Evolutionary conservation across 148 eudicot genomes (phyloP).

Genomic region (Talinum fruticosum): DNA sequence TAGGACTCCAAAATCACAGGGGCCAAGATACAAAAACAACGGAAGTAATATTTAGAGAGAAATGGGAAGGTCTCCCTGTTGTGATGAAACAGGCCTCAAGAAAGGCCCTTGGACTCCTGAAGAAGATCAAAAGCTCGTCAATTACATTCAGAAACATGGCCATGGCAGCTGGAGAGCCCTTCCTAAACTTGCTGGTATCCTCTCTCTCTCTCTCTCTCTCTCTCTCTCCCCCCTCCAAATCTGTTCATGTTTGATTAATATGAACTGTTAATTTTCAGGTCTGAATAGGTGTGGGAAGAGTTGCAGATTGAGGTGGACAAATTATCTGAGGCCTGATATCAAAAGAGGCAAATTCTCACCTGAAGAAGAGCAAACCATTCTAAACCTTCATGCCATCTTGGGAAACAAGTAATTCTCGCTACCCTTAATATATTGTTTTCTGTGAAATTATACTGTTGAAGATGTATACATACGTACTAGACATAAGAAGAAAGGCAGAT

Average conservation of each 20-base stretch:
- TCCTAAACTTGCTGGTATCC: constrained; percentile 69
- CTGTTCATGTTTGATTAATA: not conserved
- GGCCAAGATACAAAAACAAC: constrained; percentile 11
- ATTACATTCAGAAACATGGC: constrained; percentile 66
- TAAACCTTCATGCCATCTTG: constrained; percentile 68
- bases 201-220: not conserved
- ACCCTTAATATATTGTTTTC: not conserved
- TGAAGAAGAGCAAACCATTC: constrained; percentile 78
- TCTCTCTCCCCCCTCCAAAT: not conserved
- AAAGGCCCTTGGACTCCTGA: constrained; percentile 99
- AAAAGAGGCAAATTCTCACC: constrained; percentile 79
- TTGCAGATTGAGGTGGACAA: constrained; percentile 83
- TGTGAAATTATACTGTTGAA: not conserved
- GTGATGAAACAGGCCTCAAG: constrained; percentile 75
- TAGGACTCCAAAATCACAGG: constrained; percentile 45
- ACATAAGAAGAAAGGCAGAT: not conserved
- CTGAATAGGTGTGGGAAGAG: constrained; percentile 85
- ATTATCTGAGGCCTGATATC: constrained; percentile 81
- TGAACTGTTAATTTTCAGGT: constrained; percentile 33
- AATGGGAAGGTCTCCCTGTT: constrained; percentile 88
- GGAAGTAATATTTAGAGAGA: not conserved
- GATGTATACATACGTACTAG: not conserved
- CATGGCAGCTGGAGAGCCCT: constrained; percentile 98
- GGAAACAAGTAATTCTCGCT: constrained; percentile 64
- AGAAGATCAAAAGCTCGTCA: constrained; percentile 71